Base-by-base conservation (phyloP, 345 rosid genomes). In the Passiflora organensis region DNA sequence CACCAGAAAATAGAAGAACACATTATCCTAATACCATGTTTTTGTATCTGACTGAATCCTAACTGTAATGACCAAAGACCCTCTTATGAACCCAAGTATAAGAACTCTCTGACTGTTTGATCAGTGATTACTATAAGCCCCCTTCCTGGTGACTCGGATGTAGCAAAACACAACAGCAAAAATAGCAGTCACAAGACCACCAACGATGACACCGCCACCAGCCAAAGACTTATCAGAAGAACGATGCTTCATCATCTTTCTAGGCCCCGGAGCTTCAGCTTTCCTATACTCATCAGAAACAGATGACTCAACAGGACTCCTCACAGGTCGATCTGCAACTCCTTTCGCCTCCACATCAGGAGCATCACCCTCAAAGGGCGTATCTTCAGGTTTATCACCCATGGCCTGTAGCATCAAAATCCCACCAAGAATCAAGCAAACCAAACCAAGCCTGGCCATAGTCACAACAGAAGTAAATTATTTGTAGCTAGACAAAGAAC, bases 201-300 rank as follows among this genome's bases (percentile, higher is more conserved):
- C 90, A 20, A 81, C 69, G 53, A 84, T 81, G 24, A 84, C 78
- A 13, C 84, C 86, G 6, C 90, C 90, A 32, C 80, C 90, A 6
- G 84, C 84, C 48, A 71, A 65, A 0, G 84, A 78, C 52, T 51
- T 67, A 45, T 75, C 75, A 9, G 76, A 56, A 0, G 69, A 64
- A 54, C 60, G 79, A 55, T 77, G 78, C 62, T 69, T 80, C 51
- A 74, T 76, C 50, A 71, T 51, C 66, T 71, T 65, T 56, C 84
- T 72, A 60, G 23, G 58, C 65, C 41, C 75, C 0, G 86, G 82
- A 32, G 80, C 78, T 54, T 62, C 75, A 8, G 85, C 78, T 45
- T 20, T 63, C 25, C 17, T 18, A 0, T 51, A 20, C 51, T 45
- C 38, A 10, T 66, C 57, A 12, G 55, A 28, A 16, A 53, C 32